Evolutionary conservation across 2,329 filamentous ascomycete species (phyloP).

Genomic region (Trichoderma sp.): DNA sequence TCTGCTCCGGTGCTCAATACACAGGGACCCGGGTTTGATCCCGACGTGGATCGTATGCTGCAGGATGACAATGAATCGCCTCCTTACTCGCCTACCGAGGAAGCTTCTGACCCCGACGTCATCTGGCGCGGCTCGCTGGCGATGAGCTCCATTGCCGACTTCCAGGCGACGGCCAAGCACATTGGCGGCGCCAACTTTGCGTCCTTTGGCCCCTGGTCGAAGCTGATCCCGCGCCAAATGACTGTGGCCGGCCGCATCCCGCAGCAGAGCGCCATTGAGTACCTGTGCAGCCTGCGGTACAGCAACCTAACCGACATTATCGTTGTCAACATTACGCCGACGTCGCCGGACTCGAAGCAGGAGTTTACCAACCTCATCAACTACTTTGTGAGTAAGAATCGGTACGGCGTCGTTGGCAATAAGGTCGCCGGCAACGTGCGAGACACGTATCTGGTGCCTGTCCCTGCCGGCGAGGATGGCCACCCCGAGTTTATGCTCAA

Average conservation of each 20-base stretch:
- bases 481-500: slow-evolving; percentile 88
- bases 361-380: slow-evolving; percentile 79
- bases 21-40: slow-evolving; percentile 70
- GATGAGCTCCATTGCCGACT: slow-evolving; percentile 78
- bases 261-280: slow-evolving; percentile 82
- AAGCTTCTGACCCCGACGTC: slow-evolving; percentile 66
- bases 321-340: slow-evolving; percentile 72
- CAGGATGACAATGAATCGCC: slow-evolving; percentile 80
- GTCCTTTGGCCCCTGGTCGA: slow-evolving; percentile 69
- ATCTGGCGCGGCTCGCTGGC: slow-evolving; percentile 77
- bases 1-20: slow-evolving; percentile 52
- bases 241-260: slow-evolving; percentile 80
- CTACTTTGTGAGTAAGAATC: slow-evolving; percentile 80
- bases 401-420: slow-evolving; percentile 86
- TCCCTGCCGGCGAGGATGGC: slow-evolving; percentile 70
- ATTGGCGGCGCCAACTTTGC: slow-evolving; percentile 80
- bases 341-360: slow-evolving; percentile 61
- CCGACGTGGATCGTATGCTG: slow-evolving; percentile 87
- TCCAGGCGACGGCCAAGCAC: slow-evolving; percentile 77
- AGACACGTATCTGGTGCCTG: slow-evolving; percentile 88
- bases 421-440: slow-evolving; percentile 75
- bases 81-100: slow-evolving; percentile 81
- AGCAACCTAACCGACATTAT: slow-evolving; percentile 82
- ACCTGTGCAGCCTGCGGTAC: slow-evolving; percentile 84
- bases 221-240: slow-evolving; percentile 71